These are phyloP conservation scores for Flaveria floridana DNA, from an alignment of 140 eudicot species.

Conservation along the genomic window DNA sequence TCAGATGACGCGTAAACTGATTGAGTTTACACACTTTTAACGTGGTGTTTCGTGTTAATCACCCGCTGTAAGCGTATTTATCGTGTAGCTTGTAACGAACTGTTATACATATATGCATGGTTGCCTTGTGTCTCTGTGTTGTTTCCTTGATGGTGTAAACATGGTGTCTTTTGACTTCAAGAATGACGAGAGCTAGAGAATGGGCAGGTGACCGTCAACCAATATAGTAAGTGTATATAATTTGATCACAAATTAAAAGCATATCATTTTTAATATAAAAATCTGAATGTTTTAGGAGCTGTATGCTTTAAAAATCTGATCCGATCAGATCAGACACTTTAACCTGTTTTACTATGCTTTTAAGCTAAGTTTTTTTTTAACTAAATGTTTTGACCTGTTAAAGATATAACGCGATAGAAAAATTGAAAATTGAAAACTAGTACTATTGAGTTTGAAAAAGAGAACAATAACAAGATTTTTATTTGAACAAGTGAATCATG, in stretches of 20 bases:
- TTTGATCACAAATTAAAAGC: no score
- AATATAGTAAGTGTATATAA: no score
- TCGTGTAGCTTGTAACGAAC: slow-evolving; percentile 17
- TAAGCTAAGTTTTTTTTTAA: not conserved
- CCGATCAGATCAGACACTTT: not conserved
- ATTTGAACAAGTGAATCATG: slow-evolving; percentile 20
- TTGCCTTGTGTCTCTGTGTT: not conserved
- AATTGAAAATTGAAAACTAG: not conserved
- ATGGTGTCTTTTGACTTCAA: not conserved
- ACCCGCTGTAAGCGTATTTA: not conserved
- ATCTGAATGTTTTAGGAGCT: no score
- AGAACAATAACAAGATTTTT: slow-evolving; percentile 24
- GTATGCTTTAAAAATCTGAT: no score
- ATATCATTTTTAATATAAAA: no score
- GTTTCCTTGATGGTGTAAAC: no score
- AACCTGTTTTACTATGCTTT: not conserved
- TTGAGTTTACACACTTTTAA: not conserved
- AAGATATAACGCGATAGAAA: not conserved
- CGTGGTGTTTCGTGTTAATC: not conserved
- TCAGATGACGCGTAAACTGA: not conserved
- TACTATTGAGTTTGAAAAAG: not conserved
- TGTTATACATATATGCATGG: slow-evolving; percentile 1
- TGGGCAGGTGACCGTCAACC: not conserved
- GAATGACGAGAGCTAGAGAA: not conserved
- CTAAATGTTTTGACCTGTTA: not conserved